Conservation (phyloP, 106 monocot genomes). For the Dendrobium officinale region DNA sequence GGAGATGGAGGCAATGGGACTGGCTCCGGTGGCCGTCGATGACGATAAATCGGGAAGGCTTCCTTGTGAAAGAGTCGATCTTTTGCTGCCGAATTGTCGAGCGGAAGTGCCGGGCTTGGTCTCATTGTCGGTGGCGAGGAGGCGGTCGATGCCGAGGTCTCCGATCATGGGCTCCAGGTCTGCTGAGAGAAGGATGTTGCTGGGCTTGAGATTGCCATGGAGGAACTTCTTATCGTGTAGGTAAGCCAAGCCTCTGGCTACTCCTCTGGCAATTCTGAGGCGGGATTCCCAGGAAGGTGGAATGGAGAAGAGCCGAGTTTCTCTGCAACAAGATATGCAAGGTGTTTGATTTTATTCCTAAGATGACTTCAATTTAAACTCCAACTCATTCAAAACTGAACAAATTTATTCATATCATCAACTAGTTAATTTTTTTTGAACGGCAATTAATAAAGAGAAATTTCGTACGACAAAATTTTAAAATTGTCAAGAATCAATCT, state of each 20-base stretch:
- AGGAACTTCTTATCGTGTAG: slow-evolving; percentile 89
- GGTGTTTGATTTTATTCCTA: not conserved
- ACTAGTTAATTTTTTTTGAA: too few species aligned
- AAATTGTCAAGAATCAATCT: too few species aligned
- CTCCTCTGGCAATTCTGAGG: slow-evolving; percentile 68
- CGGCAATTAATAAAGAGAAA: too few species aligned
- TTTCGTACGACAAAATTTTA: too few species aligned
- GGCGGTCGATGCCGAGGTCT: slow-evolving; percentile 78
- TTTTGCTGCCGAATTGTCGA: slow-evolving; percentile 81
- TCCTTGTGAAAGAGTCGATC: slow-evolving; percentile 63
- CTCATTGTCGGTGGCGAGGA: slow-evolving; percentile 23
- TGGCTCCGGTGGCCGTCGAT: slow-evolving; percentile 20
- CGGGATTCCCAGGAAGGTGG: slow-evolving; percentile 57
- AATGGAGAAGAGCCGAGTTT: slow-evolving; percentile 65
- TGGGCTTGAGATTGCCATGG: slow-evolving; percentile 89
- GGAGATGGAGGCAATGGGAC: slow-evolving; percentile 23
- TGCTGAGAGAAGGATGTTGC: slow-evolving; percentile 61
- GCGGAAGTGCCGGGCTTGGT: slow-evolving; percentile 40
- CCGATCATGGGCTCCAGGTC: slow-evolving; percentile 72
- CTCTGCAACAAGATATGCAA: slow-evolving; percentile 30
- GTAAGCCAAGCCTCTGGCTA: slow-evolving; percentile 70
- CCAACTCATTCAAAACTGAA: too few species aligned
- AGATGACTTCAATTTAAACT: too few species aligned
- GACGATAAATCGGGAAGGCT: slow-evolving; percentile 66
- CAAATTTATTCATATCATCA: too few species aligned